Evolutionary conservation across 495 filamentous ascomycete species (phyloP), one percentile per base, ranked within the genome.

Genomic region (Cenococcum geophilum): DNA sequence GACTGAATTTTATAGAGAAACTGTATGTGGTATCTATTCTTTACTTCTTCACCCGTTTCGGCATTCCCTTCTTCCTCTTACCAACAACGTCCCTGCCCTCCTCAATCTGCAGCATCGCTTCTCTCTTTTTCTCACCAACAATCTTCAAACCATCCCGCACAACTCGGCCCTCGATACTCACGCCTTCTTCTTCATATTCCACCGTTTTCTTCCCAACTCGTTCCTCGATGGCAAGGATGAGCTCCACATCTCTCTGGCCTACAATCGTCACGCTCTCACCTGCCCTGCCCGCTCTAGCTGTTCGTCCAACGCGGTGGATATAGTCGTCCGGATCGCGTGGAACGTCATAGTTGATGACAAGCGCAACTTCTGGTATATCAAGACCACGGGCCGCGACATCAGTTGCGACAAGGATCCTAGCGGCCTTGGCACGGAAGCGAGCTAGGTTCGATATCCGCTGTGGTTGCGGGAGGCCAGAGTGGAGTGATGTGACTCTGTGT

Each of bases 241-340:
- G 79, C 64, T 87, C 81, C 1, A 97, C 89, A 71, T 97, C 93
- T 59, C 91, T 78, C 79, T 97, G 92, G 23, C 92, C 93, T 1
- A 99, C 84, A 59, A 99, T 80, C 14, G 91, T 96, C 16, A 97
- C 84, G 1, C 86, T 85, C 59, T 89, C 85, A 69, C 93, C 93
- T 25, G 73, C 76, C 47, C 88, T 80, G 0, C 95, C 93, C 6
- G 93, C 93, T 79, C 93, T 83, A 8, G 95, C 93, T 11, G 93
- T 99, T 68, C 93, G 86, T 68, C 93, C 93, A 57, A 96, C 92
- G 21, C 93, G 86, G 74, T 99, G 93, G 61, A 99, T 89, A 67
- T 97, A 99, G 72, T 96, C 95, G 71, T 97, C 93, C 36, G 93
- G 91, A 71, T 97, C 90, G 1, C 92, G 84, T 1, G 93, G 93